Evolutionary conservation across 2,329 filamentous ascomycete species (phyloP), one percentile per base, ranked within the genome.

Genomic region (Ophiocordyceps unilateralis): DNA sequence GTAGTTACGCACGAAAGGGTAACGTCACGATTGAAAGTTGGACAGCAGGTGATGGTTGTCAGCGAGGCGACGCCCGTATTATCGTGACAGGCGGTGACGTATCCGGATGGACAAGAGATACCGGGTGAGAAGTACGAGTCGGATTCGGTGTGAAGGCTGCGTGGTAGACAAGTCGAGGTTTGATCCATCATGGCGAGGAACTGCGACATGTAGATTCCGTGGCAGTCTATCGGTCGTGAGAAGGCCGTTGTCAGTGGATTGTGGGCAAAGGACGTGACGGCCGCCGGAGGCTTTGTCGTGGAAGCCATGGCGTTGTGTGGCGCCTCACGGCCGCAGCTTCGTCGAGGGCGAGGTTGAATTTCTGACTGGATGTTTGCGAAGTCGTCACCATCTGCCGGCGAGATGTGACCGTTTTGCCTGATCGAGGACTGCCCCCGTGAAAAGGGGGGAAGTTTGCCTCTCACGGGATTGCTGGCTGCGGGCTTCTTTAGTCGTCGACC

Each of bases 31-130:
- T 28, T 30, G 43, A 49, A 48, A 4, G 50, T 45, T 2, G 59
- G 60, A 23, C 59, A 63, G 46, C 60, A 62, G 3, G 58, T 62
- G 14, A 62, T 49, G 1, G 59, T 62, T 17, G 57, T 58, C 21
- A 53, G 51, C 19, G 51, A 53, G 34, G 43, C 42, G 14, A 52
- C 50, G 12, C 51, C 51, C 2, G 43, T 48, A 23, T 50, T 54
- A 21, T 52, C 50, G 15, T 53, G 53, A 46, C 58, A 60, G 9
- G 47, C 50, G n/a, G 50, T 54, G n/a, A 49, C 47, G 42, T 58
- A 58, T 23, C 56, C 56, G 10, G 49, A 51, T 26, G 52, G 55
- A 41, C 60, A 63, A 8, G 49, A 53, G 8, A 50, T 51, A n/a
- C 54, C 56, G 15, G 53, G 50, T 1, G 56, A 58, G 47, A 58